Evolutionary conservation across 2,329 filamentous ascomycete species (phyloP), one percentile per base, ranked within the genome.

Genomic region (Phialophora expanda): DNA sequence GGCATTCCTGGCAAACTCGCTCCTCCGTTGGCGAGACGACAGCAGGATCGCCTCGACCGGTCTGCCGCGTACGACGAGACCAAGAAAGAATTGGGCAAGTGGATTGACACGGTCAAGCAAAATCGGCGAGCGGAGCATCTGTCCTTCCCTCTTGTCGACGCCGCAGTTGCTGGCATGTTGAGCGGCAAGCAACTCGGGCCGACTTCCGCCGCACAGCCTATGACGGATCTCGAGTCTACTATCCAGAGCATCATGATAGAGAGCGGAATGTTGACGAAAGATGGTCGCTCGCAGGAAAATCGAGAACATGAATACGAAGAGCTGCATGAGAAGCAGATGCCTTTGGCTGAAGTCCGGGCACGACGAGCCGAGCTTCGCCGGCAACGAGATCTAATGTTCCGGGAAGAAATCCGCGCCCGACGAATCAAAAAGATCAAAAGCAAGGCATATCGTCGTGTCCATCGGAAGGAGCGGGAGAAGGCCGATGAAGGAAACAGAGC

Each of bases 391-490:
- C 80, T 97, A 7, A 85, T 94, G 70, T 97, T 96, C 73, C 86
- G 93, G 11, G 94, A 98, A 78, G 90, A 96, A 74, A 89, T 93
- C 51, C 90, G 93, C 64, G 87, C 93, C 7, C 96, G 93, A 79
- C 89, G 95, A 26, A 92, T 99, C 79, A 97, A 97, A 81, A 98
- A 98, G 83, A 99, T 99, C 81, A 99, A 99, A 84, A 96, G 91
- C 76, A 99, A 97, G 78, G 87, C 93, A 0, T 99, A 96, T 76
- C 91, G 94, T 62, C 89, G 93, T 53, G 90, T 98, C 14, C 94
- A 98, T 78, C 88, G 94, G 44, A 97, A 90, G 75, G 68, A 70
- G 41, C 68, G 68, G 20, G 66, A 68, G 22, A 69, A 67, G 38
- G 55, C 53, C 4, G 41, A 51, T 17, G 55, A 64, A 12, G 64